A percentile compares a stretch with the other conserved stretches of the same genome.
phyloP scores from a whole-genome alignment of 2,329 filamentous ascomycete species.

The Sporothrix globosa region DNA sequence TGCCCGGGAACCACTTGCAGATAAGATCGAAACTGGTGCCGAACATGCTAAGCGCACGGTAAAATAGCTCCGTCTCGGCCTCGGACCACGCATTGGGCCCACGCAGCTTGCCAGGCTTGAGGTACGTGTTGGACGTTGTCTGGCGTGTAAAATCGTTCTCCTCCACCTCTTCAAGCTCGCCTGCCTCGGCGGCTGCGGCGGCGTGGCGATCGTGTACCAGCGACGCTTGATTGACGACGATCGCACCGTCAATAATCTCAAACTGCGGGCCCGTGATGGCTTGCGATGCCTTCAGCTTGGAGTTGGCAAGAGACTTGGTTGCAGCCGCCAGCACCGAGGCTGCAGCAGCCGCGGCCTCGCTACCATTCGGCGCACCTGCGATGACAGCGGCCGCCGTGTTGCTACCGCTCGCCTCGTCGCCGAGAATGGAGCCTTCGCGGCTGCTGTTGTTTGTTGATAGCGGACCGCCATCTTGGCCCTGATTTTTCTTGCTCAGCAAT shows the following conservation, averaged over 20 bases:
- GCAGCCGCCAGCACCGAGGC: slow-evolving; percentile 33
- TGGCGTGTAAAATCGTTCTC: slow-evolving; percentile 77
- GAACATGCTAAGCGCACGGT: slow-evolving; percentile 72
- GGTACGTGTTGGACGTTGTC: slow-evolving; percentile 70
- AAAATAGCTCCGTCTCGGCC: slow-evolving; percentile 75
- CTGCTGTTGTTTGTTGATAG: slow-evolving; percentile 35
- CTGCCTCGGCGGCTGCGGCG: slow-evolving; percentile 56
- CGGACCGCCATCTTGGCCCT: slow-evolving; percentile 33
- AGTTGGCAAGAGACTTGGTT: neutral
- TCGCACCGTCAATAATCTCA: slow-evolving; percentile 70
- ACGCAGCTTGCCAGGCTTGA: slow-evolving; percentile 62
- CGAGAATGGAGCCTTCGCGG: slow-evolving; percentile 24
- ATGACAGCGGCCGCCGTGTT: slow-evolving; percentile 8
- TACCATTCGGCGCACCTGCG: neutral
- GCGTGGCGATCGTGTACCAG: slow-evolving; percentile 71
- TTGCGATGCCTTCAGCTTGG: slow-evolving; percentile 20
- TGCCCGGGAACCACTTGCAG: slow-evolving; percentile 71
- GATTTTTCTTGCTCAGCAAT: slow-evolving; percentile 49
- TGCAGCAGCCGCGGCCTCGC: slow-evolving; percentile 30
- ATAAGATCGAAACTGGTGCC: slow-evolving; percentile 86
- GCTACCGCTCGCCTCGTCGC: slow-evolving; percentile 15
- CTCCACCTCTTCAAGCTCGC: slow-evolving; percentile 65
- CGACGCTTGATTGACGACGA: slow-evolving; percentile 70
- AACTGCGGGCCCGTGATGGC: slow-evolving; percentile 55
- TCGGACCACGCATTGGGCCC: slow-evolving; percentile 70